Evolutionary conservation across 2,329 filamentous ascomycete species (phyloP), one percentile per base, ranked within the genome.

Genomic region (Iodosphaeria phyllophila): DNA sequence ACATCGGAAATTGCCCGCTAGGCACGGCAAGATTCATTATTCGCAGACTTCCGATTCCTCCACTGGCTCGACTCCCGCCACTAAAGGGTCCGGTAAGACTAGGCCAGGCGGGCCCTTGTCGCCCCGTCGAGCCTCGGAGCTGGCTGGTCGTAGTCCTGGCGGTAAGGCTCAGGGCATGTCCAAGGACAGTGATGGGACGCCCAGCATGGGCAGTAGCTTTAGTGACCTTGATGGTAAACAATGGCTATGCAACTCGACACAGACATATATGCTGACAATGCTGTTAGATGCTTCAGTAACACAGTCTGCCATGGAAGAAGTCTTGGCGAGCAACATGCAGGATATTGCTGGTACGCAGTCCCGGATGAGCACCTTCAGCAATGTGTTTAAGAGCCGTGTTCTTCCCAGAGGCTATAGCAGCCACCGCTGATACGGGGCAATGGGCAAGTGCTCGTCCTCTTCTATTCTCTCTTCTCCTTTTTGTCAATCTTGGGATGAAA

Each of bases 121-220:
- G 20, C 70, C 71, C 1, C 60, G 62, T 13, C 60, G 70, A 13
- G 61, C 61, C 9, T 56, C 61, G 5, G 72, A 75, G 38, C 39
- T 73, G 24, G 54, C 61, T 3, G 59, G 58, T 14, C 51, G 63
- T 22, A 68, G 61, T 36, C 62, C 67, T 2, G 47, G 51, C 6
- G 50, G 48, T 6, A 61, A 60, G 30, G 54, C 50, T 15, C 59
- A 60, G 36, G 57, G 53, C 0, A 47, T 54, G 22, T 64, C 62
- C 2, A 57, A 60, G 8, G 70, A 75, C 8, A 80, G 74, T 39
- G 74, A 82, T 32, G 74, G 74, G 9, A 74, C 72, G 9, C 75
- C 74, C 2, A 82, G 75, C 37, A 82, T 83, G 70, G 76, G 78
- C 1, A 86, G 78, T 44, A 84, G 77, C 38, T 89, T 82, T 39